phyloP scores from a whole-genome alignment of 805 yeast species.

The Middelhovenomyces tepae region DNA sequence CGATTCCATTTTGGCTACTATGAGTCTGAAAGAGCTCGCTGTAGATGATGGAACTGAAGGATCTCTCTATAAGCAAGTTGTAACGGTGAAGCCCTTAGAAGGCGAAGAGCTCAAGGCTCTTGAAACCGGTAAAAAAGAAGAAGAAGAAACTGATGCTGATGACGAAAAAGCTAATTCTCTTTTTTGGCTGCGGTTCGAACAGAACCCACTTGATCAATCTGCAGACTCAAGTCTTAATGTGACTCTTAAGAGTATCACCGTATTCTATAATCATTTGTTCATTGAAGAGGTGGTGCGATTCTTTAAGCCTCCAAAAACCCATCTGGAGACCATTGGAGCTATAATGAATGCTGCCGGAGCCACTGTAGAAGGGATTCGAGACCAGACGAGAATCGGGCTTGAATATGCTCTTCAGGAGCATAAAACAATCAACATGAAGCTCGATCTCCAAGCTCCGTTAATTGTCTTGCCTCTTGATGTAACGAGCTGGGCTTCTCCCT shows the following conservation, averaged over 20 bases:
- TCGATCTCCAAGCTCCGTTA: conserved; percentile 91
- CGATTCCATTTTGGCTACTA: conserved; percentile 62
- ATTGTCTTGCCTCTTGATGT: conserved; percentile 81
- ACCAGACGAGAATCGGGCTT: conserved; percentile 83
- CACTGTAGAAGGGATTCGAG: conserved; percentile 82
- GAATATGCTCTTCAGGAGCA: conserved; percentile 94
- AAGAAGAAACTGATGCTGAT: conserved; percentile 5
- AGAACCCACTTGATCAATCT: conserved; percentile 71
- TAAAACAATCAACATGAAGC: conserved; percentile 73
- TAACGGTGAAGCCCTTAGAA: conserved; percentile 54
- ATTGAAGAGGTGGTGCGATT: conserved; percentile 66
- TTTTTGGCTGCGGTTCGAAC: conserved; percentile 73
- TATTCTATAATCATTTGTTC: conserved; percentile 80
- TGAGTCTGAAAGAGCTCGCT: conserved; percentile 70
- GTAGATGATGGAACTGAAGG: conserved; percentile 80
- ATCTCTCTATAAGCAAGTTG: conserved; percentile 77
- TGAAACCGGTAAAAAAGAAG: conserved; percentile 1
- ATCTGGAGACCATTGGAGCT: conserved; percentile 81
- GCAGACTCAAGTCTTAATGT: conserved; percentile 76
- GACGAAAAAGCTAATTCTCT: conserved; percentile 45
- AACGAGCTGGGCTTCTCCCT: conserved; percentile 71
- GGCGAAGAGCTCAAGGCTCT: conserved; percentile 5
- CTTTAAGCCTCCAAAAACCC: conserved; percentile 80
- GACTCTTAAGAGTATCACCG: conserved; percentile 76
- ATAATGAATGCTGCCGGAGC: conserved; percentile 92